Conservation (phyloP, 495 filamentous ascomycete species). For the Clavariopsis aquatica region DNA sequence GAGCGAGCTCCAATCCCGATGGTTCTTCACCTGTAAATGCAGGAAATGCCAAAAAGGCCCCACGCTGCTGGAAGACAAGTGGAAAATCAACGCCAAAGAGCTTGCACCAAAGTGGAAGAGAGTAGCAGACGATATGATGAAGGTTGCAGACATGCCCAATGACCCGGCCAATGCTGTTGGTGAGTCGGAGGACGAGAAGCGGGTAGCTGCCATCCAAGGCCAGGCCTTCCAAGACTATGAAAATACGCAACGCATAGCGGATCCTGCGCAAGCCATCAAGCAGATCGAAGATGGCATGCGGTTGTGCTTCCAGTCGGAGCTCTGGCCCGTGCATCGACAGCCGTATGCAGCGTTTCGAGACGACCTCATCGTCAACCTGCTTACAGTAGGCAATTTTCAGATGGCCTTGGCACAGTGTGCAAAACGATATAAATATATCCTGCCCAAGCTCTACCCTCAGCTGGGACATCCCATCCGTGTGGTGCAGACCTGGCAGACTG, state of each 20-base stretch:
- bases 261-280: conserved; percentile 21
- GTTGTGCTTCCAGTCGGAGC: conserved; percentile 22
- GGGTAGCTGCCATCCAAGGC: conserved; percentile 36
- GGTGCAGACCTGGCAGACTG: conserved; percentile 44
- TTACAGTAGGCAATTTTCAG: conserved; percentile 18
- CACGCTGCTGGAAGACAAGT: conserved; percentile 36
- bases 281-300: conserved; percentile 27
- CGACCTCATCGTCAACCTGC: conserved; percentile 39
- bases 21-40: conserved; percentile 69
- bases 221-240: conserved; percentile 25
- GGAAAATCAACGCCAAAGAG: conserved; percentile 23
- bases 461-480: conserved; percentile 43
- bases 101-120: conserved; percentile 18
- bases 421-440: conserved; percentile 40
- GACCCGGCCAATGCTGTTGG: conserved; percentile 34
- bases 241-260: conserved; percentile 2
- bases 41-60: conserved; percentile 51
- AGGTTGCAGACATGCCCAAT: background rate
- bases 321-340: conserved; percentile 38
- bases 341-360: conserved; percentile 39
- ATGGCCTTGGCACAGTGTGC: conserved; percentile 32
- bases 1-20: conserved; percentile 56
- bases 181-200: conserved; percentile 6
- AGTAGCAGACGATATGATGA: conserved; percentile 22
- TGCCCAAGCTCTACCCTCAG: conserved; percentile 42